A percentile compares a stretch with the other conserved stretches of the same genome.
These are phyloP conservation scores for Rhodotorula graminis DNA, from an alignment of 768 basidiomycete species.

Conservation along the genomic window DNA sequence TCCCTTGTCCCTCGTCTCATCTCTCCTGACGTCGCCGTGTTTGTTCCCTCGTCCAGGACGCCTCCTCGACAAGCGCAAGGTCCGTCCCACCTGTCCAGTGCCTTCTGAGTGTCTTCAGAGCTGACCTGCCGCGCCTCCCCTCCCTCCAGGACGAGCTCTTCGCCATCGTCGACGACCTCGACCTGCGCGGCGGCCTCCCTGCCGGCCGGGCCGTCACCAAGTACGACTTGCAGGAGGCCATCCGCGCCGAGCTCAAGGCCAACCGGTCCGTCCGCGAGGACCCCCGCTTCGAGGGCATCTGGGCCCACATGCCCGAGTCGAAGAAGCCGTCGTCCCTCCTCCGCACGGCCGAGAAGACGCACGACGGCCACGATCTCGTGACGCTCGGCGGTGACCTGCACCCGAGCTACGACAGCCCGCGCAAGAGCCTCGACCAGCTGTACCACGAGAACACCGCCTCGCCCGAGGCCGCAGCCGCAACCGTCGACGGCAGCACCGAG, in stretches of 20 bases:
- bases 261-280: background rate
- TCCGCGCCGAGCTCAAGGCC: slow-evolving; percentile 14
- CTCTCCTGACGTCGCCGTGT: background rate
- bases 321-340: slow-evolving; percentile 1
- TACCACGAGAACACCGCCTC: background rate
- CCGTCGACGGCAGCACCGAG: background rate
- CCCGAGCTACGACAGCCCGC: background rate
- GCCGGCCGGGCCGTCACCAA: background rate
- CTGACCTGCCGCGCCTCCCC: background rate
- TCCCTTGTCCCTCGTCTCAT: background rate
- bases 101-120: background rate
- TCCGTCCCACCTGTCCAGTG: background rate
- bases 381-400: background rate
- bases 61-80: background rate
- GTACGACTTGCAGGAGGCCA: slow-evolving; percentile 1
- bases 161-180: slow-evolving; percentile 2
- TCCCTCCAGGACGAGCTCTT: background rate
- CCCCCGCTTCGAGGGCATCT: slow-evolving; percentile 5
- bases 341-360: background rate
- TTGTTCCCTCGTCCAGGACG: slow-evolving; percentile 3
- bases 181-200: background rate
- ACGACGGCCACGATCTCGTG: background rate
- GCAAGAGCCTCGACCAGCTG: slow-evolving; percentile 12
- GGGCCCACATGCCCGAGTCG: slow-evolving; percentile 22
- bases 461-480: background rate